Evolutionary conservation across 208 protist species (phyloP), one percentile per base, ranked within the genome.

Genomic region (Crithidia mellificae): DNA sequence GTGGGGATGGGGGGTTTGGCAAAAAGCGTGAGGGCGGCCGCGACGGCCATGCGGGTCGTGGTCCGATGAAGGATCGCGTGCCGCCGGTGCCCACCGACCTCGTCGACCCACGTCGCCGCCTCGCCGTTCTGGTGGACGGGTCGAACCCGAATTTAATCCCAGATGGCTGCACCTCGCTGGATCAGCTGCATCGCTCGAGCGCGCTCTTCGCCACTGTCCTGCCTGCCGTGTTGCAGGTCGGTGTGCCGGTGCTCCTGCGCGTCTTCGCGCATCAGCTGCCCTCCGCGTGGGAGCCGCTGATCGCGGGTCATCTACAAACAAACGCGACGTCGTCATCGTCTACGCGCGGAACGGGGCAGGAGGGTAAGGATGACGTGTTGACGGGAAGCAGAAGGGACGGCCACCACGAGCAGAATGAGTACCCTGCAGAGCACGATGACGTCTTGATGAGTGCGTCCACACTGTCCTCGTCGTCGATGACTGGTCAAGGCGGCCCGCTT

Each of bases 51-150:
- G n/a, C n/a, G n/a, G 20, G 46, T 27, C 46, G 46, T 27, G 87
- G 85, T 5, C 84, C 87, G 14, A 56, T 85, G 25, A 95, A 95
- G 65, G 90, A 95, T 64, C 87, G 90, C 47, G 80, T 86, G 41
- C 87, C 87, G 11, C 84, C 87, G 0, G 47, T 87, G 55, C 39
- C 77, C 7, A 80, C 79, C 2, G 78, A 93, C 64, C 77, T 90
- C 24, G 71, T 68, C 19, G 87, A 95, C 65, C 85, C 90, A 17
- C 80, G 87, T 2, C 80, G 90, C 14, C 83, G 87, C 14, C 78
- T 95, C 7, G 90, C 90, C 7, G 61, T 95, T 11, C 74, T 95
- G 19, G 70, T 95, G 36, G 90, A 95, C 56, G 84, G 80, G 57
- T 83, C 80, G 14, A 87, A 85, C 74, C 66, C 71, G 36, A 75